Evolutionary conservation across 2,329 filamentous ascomycete species (phyloP).

Genomic region (Colletotrichum scovillei): DNA sequence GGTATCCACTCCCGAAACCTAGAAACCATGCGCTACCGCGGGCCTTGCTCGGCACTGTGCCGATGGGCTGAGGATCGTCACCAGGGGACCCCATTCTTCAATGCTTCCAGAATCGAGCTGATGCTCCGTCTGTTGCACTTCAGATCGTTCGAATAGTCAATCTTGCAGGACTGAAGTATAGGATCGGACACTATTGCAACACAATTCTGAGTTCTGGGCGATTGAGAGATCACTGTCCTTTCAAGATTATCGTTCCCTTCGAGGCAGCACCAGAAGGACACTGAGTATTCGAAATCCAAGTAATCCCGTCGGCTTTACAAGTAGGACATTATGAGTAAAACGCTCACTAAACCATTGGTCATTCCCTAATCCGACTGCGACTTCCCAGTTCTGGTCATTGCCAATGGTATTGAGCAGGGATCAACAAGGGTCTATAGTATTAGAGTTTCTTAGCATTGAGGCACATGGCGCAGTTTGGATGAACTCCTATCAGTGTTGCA

Average conservation of each 20-base stretch:
- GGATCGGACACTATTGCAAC: not conserved
- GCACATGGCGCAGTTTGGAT: conserved; percentile 17
- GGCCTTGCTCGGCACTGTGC: conserved; percentile 18
- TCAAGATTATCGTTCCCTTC: too few relatives aligned
- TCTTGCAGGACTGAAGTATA: not conserved
- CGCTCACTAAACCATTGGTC: not conserved
- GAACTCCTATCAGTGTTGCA: conserved; percentile 3
- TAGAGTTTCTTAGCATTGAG: conserved; percentile 28
- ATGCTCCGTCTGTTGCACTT: not conserved
- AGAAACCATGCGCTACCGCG: not conserved
- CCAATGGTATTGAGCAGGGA: not conserved
- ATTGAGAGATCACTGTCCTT: too few relatives aligned
- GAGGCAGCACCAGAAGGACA: too few relatives aligned
- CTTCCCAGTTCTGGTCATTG: not conserved
- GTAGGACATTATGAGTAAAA: not conserved
- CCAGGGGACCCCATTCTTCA: not conserved
- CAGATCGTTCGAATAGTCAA: not conserved
- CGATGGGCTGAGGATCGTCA: conserved; percentile 2
- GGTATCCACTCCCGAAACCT: conserved; percentile 21
- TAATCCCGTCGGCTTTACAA: not conserved
- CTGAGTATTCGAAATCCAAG: not conserved
- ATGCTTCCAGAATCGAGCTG: not conserved
- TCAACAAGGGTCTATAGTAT: not conserved
- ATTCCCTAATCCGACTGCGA: not conserved
- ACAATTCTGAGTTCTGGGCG: too few relatives aligned